A percentile compares a stretch with the other conserved stretches of the same genome.
These are phyloP conservation scores for Russula sp. DNA, from an alignment of 768 basidiomycete species.

Conservation along the genomic window DNA sequence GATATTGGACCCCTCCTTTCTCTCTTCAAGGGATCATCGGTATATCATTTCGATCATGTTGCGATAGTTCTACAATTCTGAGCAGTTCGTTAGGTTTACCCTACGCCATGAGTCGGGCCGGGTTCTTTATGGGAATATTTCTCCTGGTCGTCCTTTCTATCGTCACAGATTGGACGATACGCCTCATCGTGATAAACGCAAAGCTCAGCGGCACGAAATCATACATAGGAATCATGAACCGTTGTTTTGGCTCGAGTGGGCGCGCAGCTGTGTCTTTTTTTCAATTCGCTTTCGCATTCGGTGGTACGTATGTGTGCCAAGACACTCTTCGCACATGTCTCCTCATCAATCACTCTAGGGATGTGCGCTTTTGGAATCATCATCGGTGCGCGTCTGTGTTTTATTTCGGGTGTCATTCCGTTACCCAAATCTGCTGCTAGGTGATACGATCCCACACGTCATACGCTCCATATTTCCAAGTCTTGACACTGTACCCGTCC, in stretches of 20 bases:
- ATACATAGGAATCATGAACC: slow-evolving; percentile 93
- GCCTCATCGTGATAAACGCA: slow-evolving; percentile 91
- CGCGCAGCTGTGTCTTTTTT: slow-evolving; percentile 94
- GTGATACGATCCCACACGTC: slow-evolving; percentile 96
- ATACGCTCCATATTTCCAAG: slow-evolving; percentile 81
- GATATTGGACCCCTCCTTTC: slow-evolving; percentile 1
- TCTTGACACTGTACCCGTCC: slow-evolving; percentile 59
- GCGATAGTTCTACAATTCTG: neutral
- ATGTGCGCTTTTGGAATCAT: slow-evolving; percentile 99
- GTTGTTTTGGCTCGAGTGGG: slow-evolving; percentile 89
- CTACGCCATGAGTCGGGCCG: slow-evolving; percentile 92
- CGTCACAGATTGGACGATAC: slow-evolving; percentile 97
- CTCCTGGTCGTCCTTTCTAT: slow-evolving; percentile 75
- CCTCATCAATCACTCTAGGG: slow-evolving; percentile 43
- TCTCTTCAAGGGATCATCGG: slow-evolving; percentile 63
- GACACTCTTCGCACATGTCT: neutral
- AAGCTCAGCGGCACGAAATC: slow-evolving; percentile 91
- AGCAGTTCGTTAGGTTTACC: slow-evolving; percentile 63
- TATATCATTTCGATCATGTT: slow-evolving; percentile 36
- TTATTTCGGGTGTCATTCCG: neutral
- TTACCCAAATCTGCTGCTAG: slow-evolving; percentile 38
- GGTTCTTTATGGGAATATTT: slow-evolving; percentile 84
- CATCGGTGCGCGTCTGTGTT: slow-evolving; percentile 47
- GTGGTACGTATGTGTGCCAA: slow-evolving; percentile 52
- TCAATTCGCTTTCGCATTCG: slow-evolving; percentile 97